phyloP scores from a whole-genome alignment of 257 asterid species.

The Anisodus acutangulus region DNA sequence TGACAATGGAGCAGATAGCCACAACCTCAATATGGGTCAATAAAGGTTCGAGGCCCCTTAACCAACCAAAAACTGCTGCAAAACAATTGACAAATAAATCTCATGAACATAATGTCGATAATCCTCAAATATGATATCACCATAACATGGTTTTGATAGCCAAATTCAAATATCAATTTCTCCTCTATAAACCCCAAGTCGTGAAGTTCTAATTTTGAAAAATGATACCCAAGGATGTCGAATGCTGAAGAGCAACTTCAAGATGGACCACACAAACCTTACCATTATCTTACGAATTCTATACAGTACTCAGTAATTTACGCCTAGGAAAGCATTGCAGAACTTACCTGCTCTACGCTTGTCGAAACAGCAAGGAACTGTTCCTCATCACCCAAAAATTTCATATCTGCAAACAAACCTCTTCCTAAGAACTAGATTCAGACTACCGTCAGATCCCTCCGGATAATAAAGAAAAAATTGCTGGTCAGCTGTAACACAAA shows the following conservation, averaged over 20 bases:
- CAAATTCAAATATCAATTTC: neutral
- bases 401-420: slow-evolving; percentile 88
- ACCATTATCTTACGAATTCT: neutral
- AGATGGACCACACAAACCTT: neutral
- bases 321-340: neutral
- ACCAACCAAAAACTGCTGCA: slow-evolving; percentile 20
- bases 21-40: slow-evolving; percentile 2
- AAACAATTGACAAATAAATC: neutral
- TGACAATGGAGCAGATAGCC: slow-evolving; percentile 2
- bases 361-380: slow-evolving; percentile 91
- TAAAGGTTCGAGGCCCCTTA: neutral
- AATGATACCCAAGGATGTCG: neutral
- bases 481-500: slow-evolving; percentile 93
- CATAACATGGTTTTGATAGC: slow-evolving; percentile 8
- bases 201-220: neutral
- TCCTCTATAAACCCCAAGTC: slow-evolving; percentile 7
- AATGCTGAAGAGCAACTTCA: slow-evolving; percentile 19
- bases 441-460: slow-evolving; percentile 54
- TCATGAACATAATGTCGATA: neutral
- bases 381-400: slow-evolving; percentile 93
- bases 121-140: slow-evolving; percentile 9
- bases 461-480: slow-evolving; percentile 84
- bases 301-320: neutral
- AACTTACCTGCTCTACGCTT: slow-evolving; percentile 85
- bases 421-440: slow-evolving; percentile 61